These are phyloP conservation scores for Diaporthe citrichinensis DNA, from an alignment of 2,329 filamentous ascomycete genomes.

Conservation along the genomic window DNA sequence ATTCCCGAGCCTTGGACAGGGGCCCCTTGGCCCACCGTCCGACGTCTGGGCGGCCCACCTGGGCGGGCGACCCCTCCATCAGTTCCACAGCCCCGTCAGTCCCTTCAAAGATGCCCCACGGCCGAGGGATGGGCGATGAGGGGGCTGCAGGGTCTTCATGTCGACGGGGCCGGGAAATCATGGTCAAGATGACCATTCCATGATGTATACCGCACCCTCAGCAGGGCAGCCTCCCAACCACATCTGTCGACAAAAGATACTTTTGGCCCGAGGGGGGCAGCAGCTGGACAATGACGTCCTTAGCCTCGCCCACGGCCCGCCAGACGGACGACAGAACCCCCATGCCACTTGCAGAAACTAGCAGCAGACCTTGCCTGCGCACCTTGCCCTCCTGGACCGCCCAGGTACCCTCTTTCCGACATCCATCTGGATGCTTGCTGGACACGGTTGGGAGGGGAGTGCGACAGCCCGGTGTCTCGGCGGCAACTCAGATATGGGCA, in stretches of 20 bases:
- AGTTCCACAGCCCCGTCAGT: conserved; percentile 1
- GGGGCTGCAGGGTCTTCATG: conserved; percentile 20
- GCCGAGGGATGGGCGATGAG: conserved; percentile 23
- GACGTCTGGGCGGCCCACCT: conserved; percentile 29
- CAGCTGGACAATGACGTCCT: conserved; percentile 37
- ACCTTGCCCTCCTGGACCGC: background rate
- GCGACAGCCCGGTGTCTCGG: conserved; percentile 34
- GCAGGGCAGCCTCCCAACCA: conserved; percentile 3
- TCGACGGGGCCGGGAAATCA: background rate
- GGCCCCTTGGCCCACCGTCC: conserved; percentile 11
- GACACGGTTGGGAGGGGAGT: conserved; percentile 16
- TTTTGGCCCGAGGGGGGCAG: background rate
- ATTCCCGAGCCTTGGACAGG: conserved; percentile 23
- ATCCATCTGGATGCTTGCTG: conserved; percentile 5
- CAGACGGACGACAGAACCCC: conserved; percentile 22
- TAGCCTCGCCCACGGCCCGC: conserved; percentile 32
- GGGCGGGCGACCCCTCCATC: background rate
- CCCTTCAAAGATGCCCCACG: conserved; percentile 28
- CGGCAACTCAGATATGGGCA: conserved; percentile 29
- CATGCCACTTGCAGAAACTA: conserved; percentile 40
- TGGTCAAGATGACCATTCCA: conserved; percentile 14
- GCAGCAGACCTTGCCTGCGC: conserved; percentile 7
- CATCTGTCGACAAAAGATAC: conserved; percentile 11
- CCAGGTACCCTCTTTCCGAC: conserved; percentile 34
- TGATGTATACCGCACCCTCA: conserved; percentile 26